Percentiles rank a stretch among this genome's conserved stretches.
phyloP scores from a whole-genome alignment of 2,329 filamentous ascomycete genomes.

The Hymenoscyphus linearis region DNA sequence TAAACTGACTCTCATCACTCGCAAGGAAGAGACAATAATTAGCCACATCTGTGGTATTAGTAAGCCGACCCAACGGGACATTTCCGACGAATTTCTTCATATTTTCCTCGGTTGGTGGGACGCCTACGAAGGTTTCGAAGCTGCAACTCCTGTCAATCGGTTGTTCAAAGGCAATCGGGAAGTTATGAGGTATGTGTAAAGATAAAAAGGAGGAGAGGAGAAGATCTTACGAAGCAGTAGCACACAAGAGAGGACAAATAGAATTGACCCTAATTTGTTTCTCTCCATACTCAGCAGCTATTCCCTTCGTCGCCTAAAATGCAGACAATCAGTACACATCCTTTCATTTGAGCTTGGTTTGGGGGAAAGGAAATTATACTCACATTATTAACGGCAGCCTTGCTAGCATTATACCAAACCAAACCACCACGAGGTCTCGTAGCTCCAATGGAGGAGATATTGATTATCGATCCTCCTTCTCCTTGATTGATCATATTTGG shows the following conservation, averaged over 20 bases:
- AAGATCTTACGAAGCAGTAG: conserved; percentile 49
- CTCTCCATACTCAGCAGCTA: conserved; percentile 69
- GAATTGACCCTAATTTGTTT: conserved; percentile 69
- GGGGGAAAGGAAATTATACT: conserved; percentile 8
- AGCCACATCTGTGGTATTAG: conserved; percentile 60
- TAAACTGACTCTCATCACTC: conserved; percentile 65
- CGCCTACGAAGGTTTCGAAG: conserved; percentile 47
- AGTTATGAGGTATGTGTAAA: background rate
- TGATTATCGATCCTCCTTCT: conserved; percentile 56
- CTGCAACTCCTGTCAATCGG: no score
- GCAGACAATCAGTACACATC: no score
- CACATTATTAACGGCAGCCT: conserved; percentile 59
- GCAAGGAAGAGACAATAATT: conserved; percentile 67
- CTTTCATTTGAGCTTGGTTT: no score
- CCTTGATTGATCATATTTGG: conserved; percentile 54
- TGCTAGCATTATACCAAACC: conserved; percentile 67
- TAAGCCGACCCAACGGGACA: conserved; percentile 49
- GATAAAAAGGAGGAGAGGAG: background rate
- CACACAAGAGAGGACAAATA: conserved; percentile 63
- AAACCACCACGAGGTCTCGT: conserved; percentile 55
- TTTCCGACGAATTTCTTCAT: conserved; percentile 48
- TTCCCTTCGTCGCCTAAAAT: conserved; percentile 53
- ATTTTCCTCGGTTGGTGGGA: conserved; percentile 58
- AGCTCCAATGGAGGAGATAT: conserved; percentile 61
- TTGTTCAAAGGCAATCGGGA: no score